A percentile compares a stretch with the other conserved stretches of the same genome.
Evolutionary conservation across 129 eudicot genomes (phyloP).

Genomic region (Scalesia atractyloides): DNA sequence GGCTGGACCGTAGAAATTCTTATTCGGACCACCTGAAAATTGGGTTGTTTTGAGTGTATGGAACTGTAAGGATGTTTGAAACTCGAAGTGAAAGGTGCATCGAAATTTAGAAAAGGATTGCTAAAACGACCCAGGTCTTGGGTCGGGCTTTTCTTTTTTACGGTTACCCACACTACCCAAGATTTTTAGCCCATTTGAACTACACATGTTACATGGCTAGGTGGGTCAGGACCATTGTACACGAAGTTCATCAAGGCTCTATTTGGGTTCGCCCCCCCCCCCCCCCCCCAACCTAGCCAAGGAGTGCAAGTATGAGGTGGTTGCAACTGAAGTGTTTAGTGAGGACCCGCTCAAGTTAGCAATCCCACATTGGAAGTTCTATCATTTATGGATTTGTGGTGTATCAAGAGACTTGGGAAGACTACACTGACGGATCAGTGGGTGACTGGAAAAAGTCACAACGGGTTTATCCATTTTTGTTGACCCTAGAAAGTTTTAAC

Average conservation of each 20-base stretch:
- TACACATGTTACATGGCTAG: conserved; percentile 81
- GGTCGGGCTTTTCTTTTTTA: conserved; percentile 84
- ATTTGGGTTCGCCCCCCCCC: conserved; percentile 82
- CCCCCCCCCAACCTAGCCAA: conserved; percentile 86
- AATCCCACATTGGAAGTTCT: conserved; percentile 92
- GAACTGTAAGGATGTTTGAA: conserved; percentile 75
- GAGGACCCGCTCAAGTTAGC: conserved; percentile 79
- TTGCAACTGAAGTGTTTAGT: conserved; percentile 85
- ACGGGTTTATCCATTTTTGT: conserved; percentile 85
- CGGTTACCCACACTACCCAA: conserved; percentile 79
- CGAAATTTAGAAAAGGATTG: conserved; percentile 51
- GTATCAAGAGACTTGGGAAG: conserved; percentile 84
- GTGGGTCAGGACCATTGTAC: conserved; percentile 84
- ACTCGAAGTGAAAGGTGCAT: conserved; percentile 83
- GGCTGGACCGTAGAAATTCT: conserved; percentile 54
- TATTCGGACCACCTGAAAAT: conserved; percentile 58
- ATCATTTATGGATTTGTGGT: conserved; percentile 90
- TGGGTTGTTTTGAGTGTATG: conserved; percentile 93
- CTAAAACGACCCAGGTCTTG: conserved; percentile 65
- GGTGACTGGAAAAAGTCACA: conserved; percentile 98
- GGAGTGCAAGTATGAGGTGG: conserved; percentile 72
- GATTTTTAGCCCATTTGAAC: conserved; percentile 86
- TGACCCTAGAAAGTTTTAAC: conserved; percentile 90
- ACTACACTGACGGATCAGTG: conserved; percentile 80
- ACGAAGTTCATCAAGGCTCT: conserved; percentile 41